Evolutionary conservation across 768 basidiomycete genomes (phyloP), one percentile per base, ranked within the genome.

Genomic region (Infundibulicybe gibba): DNA sequence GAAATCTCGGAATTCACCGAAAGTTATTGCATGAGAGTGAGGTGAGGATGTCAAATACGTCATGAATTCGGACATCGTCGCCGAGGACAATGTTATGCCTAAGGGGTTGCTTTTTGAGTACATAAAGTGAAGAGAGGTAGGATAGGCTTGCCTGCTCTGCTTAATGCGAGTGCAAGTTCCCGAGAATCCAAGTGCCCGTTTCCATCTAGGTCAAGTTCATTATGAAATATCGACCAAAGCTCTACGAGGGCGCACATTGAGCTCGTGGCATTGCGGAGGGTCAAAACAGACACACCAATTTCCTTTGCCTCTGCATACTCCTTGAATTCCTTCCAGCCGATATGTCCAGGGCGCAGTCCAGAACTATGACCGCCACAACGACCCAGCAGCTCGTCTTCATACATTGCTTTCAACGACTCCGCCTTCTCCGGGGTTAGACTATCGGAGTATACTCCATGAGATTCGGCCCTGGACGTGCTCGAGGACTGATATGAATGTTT

Each of bases 201-300:
- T 20, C 87, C 79, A 58, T 97, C 92, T 50, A 92, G 71, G 68
- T 95, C 94, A 41, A 97, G 77, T 56, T 94, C 88, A 59, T 92
- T 76, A 53, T 90, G 90, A 65, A 97, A 97, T 46, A 94, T 83
- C 43, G 80, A 73, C 94, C 94, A 97, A 16, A 97, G 73, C 65
- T 95, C 93, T 91, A 48, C 39, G 45, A 48, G 44, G 39, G 12
- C 41, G 53, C 49, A 63, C 33, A 42, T 51, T 49, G 54, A 32
- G 51, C 40, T 16, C 21, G 49, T 42, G 43, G 31, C 49, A 16
- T 32, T 33, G 19, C 17, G n/a, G 35, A 42, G 51, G 38, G 51
- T 43, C 49, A 50, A 12, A 43, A 47, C 48, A 41, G 21, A 75
- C 80, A 58, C 60, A 85, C 90, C 91, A 45, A 71, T 76, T 77